These are phyloP conservation scores for Acacia melanoxylon DNA, from an alignment of 306 rosid species.

Conservation along the genomic window DNA sequence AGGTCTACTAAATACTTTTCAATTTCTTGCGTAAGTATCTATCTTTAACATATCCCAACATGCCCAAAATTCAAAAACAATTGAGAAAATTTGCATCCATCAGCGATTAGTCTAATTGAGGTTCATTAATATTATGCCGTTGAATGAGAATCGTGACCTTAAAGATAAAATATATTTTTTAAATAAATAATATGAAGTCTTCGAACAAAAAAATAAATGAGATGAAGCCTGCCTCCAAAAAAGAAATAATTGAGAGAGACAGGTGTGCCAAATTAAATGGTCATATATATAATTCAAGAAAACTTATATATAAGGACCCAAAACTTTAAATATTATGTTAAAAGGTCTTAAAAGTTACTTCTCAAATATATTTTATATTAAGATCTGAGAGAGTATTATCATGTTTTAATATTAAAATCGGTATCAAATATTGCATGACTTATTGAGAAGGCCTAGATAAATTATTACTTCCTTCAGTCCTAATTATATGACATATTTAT, in stretches of 20 bases:
- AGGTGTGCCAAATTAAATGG: neutral
- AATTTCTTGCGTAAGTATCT: neutral
- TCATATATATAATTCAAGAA: neutral
- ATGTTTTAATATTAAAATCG: neutral
- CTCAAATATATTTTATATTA: too few relatives aligned
- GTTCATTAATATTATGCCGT: neutral
- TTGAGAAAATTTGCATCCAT: neutral
- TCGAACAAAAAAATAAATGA: neutral
- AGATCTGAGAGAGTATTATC: neutral
- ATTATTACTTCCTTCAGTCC: too few relatives aligned
- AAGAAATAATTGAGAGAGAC: neutral
- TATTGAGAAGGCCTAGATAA: neutral
- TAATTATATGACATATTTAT: too few relatives aligned
- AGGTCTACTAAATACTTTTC: neutral
- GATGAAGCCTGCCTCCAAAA: neutral
- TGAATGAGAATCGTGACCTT: neutral
- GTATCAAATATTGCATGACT: neutral
- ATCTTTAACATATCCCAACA: neutral
- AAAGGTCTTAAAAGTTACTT: neutral
- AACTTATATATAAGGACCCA: neutral
- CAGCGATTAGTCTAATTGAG: neutral
- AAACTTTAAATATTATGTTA: neutral
- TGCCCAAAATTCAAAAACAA: neutral
- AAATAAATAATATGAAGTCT: neutral
- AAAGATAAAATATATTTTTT: neutral